Conservation (phyloP, 768 basidiomycete genomes). For the Termitomyces sp. region DNA sequence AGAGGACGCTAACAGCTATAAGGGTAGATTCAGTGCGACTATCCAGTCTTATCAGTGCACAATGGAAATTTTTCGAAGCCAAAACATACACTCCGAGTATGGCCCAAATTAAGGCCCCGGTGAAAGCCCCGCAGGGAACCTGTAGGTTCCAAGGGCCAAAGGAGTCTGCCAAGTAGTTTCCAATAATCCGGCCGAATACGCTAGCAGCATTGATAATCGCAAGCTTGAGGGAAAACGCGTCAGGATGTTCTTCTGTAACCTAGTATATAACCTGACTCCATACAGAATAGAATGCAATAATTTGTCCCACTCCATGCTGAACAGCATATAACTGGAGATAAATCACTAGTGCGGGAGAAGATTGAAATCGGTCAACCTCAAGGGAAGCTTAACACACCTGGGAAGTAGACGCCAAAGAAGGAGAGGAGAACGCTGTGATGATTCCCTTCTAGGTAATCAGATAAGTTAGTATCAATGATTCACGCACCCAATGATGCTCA, state of each 20-base stretch:
- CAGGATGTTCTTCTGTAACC: neutral
- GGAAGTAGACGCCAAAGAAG: constrained; percentile 12
- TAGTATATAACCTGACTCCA: neutral
- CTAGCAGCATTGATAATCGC: constrained; percentile 32
- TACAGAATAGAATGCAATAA: constrained; percentile 17
- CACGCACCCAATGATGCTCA: constrained; percentile 23
- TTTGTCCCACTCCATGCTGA: constrained; percentile 16
- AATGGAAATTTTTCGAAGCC: neutral
- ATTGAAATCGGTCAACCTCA: neutral
- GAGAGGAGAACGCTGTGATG: neutral
- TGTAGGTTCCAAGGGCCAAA: constrained; percentile 28
- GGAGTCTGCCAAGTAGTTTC: constrained; percentile 28
- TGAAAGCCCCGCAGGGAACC: neutral
- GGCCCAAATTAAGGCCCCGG: constrained; percentile 27
- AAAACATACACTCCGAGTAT: constrained; percentile 27
- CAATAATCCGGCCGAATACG: constrained; percentile 29
- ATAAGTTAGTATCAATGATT: neutral
- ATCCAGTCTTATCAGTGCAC: neutral
- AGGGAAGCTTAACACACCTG: constrained; percentile 6
- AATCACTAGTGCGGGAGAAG: neutral
- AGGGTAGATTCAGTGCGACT: constrained; percentile 31
- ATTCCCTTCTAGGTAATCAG: neutral
- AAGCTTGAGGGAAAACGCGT: constrained; percentile 19
- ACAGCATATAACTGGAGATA: constrained; percentile 16
- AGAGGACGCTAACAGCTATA: constrained; percentile 38